Evolutionary conservation across 202 grass and related monocot genomes (phyloP).

Genomic region (Eragrostis tef): DNA sequence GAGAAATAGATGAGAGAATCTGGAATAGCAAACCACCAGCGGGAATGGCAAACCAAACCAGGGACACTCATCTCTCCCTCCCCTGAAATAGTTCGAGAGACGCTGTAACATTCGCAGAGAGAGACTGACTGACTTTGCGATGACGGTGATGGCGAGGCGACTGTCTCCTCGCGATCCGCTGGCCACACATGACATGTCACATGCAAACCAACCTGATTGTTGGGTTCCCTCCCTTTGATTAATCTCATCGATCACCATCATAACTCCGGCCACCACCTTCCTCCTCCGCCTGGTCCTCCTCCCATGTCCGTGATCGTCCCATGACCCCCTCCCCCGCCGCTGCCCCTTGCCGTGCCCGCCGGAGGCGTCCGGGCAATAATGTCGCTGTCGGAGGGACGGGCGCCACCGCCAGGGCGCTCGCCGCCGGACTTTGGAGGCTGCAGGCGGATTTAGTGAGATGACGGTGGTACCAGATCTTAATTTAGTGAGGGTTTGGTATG

Average conservation of each 20-base stretch:
- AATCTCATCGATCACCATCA: not conserved
- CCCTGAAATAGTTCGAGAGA: constrained; percentile 1
- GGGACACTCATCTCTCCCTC: not conserved
- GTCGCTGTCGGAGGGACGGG: not conserved
- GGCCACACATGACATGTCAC: constrained; percentile 57
- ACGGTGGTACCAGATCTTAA: not conserved
- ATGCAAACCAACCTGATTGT: constrained; percentile 30
- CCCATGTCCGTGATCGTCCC: constrained; percentile 27
- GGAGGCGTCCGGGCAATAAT: constrained; percentile 36
- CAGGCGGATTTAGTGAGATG: constrained; percentile 1
- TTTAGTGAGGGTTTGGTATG: constrained; percentile 25
- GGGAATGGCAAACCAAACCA: not conserved
- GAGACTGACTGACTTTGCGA: not conserved
- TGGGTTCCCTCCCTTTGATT: not conserved
- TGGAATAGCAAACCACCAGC: constrained; percentile 32
- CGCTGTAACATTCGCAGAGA: not conserved
- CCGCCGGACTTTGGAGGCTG: constrained; percentile 71
- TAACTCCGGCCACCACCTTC: constrained; percentile 14
- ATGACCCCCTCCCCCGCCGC: constrained; percentile 43
- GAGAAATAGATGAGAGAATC: not conserved
- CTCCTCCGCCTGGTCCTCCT: not conserved
- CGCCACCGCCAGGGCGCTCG: constrained; percentile 65
- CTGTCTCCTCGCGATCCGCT: constrained; percentile 3
- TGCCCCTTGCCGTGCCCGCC: not conserved
- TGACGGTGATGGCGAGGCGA: not conserved